Percentiles rank a stretch among this genome's conserved stretches.
phyloP scores from a whole-genome alignment of 345 rosid genomes.

The Cardamine resedifolia region DNA sequence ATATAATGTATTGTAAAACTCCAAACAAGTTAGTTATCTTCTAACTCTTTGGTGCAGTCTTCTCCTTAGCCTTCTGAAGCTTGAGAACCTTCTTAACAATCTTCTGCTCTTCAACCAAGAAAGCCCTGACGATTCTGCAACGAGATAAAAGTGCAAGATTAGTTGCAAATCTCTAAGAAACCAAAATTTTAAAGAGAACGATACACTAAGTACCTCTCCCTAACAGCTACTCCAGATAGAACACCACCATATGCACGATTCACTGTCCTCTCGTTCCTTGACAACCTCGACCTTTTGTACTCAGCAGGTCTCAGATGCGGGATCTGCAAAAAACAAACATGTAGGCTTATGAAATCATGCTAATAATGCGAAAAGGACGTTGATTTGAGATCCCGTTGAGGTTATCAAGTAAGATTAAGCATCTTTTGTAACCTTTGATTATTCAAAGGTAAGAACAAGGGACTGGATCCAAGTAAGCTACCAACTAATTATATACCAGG shows the following conservation, averaged over 20 bases:
- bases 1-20: slow-evolving; percentile 4
- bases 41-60: slow-evolving; percentile 50
- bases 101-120: slow-evolving; percentile 75
- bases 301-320: slow-evolving; percentile 88
- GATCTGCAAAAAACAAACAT: slow-evolving; percentile 41
- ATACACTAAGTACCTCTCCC: slow-evolving; percentile 62
- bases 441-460: neutral
- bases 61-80: slow-evolving; percentile 61
- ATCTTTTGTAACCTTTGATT: neutral
- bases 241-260: slow-evolving; percentile 86
- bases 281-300: slow-evolving; percentile 70
- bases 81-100: slow-evolving; percentile 73
- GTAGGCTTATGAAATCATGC: no score
- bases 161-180: neutral
- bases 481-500: neutral
- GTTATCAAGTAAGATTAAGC: neutral
- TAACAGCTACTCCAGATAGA: slow-evolving; percentile 72
- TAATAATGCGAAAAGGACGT: neutral
- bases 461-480: neutral
- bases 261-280: slow-evolving; percentile 78
- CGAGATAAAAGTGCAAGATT: neutral
- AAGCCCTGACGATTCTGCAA: slow-evolving; percentile 61
- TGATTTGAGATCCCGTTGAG: neutral
- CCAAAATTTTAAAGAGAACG: neutral
- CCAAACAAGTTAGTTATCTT: neutral